Conservation (phyloP, 192 early-diverging fungal genomes). For the Cetraspora pellucida region DNA sequence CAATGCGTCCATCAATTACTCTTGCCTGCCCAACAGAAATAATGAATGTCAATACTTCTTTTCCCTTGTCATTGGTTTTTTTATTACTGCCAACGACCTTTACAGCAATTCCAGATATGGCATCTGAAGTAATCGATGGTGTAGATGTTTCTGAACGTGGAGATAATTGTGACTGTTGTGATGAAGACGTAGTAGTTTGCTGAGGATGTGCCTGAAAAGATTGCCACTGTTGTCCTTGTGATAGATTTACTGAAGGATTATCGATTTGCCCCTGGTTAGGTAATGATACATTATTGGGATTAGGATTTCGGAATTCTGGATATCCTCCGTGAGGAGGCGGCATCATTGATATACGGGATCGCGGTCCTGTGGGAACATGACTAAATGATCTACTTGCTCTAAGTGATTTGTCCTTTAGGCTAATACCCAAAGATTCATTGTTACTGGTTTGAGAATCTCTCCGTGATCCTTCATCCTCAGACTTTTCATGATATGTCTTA, state of each 20-base stretch:
- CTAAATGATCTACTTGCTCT: constrained; percentile 21
- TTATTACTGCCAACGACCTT: constrained; percentile 57
- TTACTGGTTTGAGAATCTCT: background rate
- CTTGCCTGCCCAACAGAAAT: constrained; percentile 52
- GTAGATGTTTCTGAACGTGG: background rate
- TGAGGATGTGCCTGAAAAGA: background rate
- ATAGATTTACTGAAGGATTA: background rate
- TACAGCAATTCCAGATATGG: constrained; percentile 37
- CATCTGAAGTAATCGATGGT: background rate
- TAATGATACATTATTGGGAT: background rate
- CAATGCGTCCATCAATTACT: constrained; percentile 33
- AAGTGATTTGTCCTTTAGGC: background rate
- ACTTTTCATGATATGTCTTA: background rate
- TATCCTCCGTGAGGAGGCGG: constrained; percentile 5
- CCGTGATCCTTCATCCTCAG: background rate
- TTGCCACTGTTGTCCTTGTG: background rate
- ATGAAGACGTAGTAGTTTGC: constrained; percentile 8
- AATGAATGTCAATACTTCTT: constrained; percentile 67
- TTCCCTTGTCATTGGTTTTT: constrained; percentile 77
- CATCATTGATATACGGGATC: background rate
- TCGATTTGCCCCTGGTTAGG: background rate
- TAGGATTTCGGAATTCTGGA: background rate
- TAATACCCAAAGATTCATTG: background rate
- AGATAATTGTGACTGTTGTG: background rate
- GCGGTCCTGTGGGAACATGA: background rate